Base-by-base conservation (phyloP, 345 rosid genomes). In the Arabidopsis arenosa region DNA sequence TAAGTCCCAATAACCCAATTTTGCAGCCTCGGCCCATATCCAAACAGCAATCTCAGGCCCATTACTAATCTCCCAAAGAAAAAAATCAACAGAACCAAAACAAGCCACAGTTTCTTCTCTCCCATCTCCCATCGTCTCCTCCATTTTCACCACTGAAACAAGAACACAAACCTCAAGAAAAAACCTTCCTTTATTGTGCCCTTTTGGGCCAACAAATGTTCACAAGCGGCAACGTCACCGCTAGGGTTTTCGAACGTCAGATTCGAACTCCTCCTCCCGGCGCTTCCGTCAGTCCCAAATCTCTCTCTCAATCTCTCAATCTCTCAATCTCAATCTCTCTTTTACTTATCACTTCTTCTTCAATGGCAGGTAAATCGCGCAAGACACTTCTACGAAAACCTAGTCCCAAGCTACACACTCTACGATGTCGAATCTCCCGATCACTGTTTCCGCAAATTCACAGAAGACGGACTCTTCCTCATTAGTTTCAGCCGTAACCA, bases 391-490 rank as follows among this genome's bases (percentile, higher is more conserved):
- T 92, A 92, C 68, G 99, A 92, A 84, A 90, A 95, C 82, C 66
- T 95, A 66, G 94, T 95, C 45, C 99, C 99, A 9, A 87, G 89
- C 84, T 84, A 35, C 67, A 92, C 98, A 12, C 75, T 89, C 65
- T 90, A 90, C 75, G 99, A 95, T 44, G 84, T 95, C 26, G 93
- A 90, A 54, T 90, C 90, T 73, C 99, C 97, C 1, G 97, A 95
- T 73, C 89, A 88, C 81, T 86, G 86, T 23, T 92, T 92, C 78
- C 91, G 93, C n/a, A 95, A 95, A 81, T 88, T 95, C 89, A 92
- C 97, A 3, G 96, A 90, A 78, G 99, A 92, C 64, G 99, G 98
- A 64, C 96, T 82, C 53, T 95, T 85, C 86, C 97, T 95, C 72
- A 84, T 95, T 51, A 87, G 88, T 74, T 92, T 95, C 83, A 89